A percentile compares a stretch with the other conserved stretches of the same genome.
Conservation (phyloP, 352 stramenopile species). For the Thraustochytrium sp. region DNA sequence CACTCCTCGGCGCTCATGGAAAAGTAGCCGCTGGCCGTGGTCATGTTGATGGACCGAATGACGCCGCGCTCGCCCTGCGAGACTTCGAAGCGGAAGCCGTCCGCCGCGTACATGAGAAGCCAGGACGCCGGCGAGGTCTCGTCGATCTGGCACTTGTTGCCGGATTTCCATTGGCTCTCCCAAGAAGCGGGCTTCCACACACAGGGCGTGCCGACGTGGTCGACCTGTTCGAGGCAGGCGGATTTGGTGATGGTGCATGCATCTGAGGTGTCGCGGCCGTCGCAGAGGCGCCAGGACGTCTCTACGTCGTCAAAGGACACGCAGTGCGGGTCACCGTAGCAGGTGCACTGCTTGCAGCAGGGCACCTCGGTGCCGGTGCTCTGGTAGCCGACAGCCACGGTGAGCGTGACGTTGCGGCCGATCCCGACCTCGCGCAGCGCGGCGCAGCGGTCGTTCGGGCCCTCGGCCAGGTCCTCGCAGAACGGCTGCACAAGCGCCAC, state of each 20-base stretch:
- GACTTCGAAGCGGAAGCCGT: background rate
- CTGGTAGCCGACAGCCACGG: background rate
- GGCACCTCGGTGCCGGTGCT: background rate
- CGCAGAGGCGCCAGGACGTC: constrained; percentile 32
- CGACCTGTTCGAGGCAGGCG: background rate
- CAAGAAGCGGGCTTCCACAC: background rate
- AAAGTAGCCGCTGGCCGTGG: background rate
- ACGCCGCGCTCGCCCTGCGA: constrained; percentile 27
- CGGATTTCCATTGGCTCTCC: background rate
- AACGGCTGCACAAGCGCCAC: background rate
- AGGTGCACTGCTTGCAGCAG: constrained; percentile 40
- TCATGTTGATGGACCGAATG: constrained; percentile 29
- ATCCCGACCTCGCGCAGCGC: background rate
- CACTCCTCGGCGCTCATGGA: background rate
- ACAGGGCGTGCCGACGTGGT: constrained; percentile 9
- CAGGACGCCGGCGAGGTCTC: background rate
- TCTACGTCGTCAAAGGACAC: constrained; percentile 4
- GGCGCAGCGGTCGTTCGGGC: background rate
- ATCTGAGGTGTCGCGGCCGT: constrained; percentile 13
- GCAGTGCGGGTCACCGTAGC: constrained; percentile 37
- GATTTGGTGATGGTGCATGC: background rate
- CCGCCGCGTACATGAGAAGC: constrained; percentile 37
- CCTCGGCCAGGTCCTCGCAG: background rate
- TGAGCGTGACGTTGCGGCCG: background rate
- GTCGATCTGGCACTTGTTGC: background rate